Evolutionary conservation across 805 yeast species (phyloP).

Genomic region (Candida sonorensis): DNA sequence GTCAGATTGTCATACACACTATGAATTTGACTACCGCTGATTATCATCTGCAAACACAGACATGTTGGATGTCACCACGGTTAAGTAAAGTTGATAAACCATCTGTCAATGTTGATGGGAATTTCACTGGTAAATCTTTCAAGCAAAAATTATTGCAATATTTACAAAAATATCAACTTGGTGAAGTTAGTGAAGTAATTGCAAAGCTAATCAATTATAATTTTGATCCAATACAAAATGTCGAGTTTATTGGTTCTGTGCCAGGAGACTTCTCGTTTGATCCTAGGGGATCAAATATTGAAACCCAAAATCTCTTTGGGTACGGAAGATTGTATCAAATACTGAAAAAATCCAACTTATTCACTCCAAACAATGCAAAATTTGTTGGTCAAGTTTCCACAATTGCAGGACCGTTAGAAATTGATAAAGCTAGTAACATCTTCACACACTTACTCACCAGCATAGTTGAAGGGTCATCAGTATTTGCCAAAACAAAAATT

Average conservation of each 20-base stretch:
- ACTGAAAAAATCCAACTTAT: conserved; percentile 28
- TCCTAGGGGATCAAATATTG: conserved; percentile 6
- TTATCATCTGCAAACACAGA: conserved; percentile 53
- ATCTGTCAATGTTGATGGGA: too few relatives aligned
- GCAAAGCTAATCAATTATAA: conserved; percentile 29
- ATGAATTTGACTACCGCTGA: conserved; percentile 52
- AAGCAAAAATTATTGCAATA: conserved; percentile 38
- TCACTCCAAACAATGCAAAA: conserved; percentile 18
- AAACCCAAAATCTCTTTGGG: conserved; percentile 26
- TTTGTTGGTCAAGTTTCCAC: conserved; percentile 42
- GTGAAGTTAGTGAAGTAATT: conserved; percentile 23
- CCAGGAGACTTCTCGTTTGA: conserved; percentile 34
- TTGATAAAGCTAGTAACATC: conserved; percentile 27
- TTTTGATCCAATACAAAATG: conserved; percentile 38
- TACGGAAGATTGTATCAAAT: conserved; percentile 40
- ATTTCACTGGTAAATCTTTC: too few relatives aligned
- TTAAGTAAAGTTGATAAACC: conserved; percentile 10
- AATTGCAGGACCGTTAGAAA: conserved; percentile 42
- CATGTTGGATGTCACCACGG: conserved; percentile 56
- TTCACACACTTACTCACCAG: conserved; percentile 45
- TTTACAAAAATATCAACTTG: conserved; percentile 34
- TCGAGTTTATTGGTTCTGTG: conserved; percentile 48
- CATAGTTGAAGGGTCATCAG: conserved; percentile 32
- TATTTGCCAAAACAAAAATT: too few relatives aligned
- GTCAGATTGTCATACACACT: conserved; percentile 52